phyloP scores from a whole-genome alignment of 2,329 filamentous ascomycete genomes.

The Tolypocladium nubicola region DNA sequence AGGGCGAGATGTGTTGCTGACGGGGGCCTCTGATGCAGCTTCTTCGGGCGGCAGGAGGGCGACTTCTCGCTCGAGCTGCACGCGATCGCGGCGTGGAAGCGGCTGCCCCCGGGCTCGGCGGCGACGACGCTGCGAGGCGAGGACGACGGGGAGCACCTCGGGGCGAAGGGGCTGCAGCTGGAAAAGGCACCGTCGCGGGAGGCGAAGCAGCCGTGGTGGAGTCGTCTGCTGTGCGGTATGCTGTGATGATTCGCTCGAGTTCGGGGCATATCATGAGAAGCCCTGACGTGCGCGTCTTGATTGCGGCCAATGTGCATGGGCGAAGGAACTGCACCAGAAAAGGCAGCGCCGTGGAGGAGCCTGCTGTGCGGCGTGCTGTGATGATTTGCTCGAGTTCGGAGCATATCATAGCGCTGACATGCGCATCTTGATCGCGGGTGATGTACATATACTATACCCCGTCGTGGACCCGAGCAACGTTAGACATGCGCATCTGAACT shows the following conservation, averaged over 20 bases:
- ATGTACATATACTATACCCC: too few relatives aligned
- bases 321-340: too few relatives aligned
- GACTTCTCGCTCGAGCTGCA: slow-evolving; percentile 36
- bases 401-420: too few relatives aligned
- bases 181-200: background rate
- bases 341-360: too few relatives aligned
- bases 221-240: slow-evolving; percentile 16
- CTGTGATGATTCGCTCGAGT: slow-evolving; percentile 2
- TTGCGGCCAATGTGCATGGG: too few relatives aligned
- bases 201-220: slow-evolving; percentile 11
- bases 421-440: too few relatives aligned
- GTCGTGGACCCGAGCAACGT: background rate
- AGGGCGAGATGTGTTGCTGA: background rate
- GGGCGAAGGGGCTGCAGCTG: background rate
- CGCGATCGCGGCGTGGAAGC: slow-evolving; percentile 16
- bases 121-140: slow-evolving; percentile 1
- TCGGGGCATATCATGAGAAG: background rate
- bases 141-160: slow-evolving; percentile 11
- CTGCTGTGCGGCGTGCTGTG: too few relatives aligned
- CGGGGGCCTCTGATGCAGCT: slow-evolving; percentile 34
- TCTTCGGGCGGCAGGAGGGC: slow-evolving; percentile 65
- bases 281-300: too few relatives aligned
- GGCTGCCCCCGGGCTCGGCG: slow-evolving; percentile 1
- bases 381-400: too few relatives aligned
- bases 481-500: background rate